phyloP scores from a whole-genome alignment of 371 early-diverging fungal species.

The Dichotomocladium elegans region DNA sequence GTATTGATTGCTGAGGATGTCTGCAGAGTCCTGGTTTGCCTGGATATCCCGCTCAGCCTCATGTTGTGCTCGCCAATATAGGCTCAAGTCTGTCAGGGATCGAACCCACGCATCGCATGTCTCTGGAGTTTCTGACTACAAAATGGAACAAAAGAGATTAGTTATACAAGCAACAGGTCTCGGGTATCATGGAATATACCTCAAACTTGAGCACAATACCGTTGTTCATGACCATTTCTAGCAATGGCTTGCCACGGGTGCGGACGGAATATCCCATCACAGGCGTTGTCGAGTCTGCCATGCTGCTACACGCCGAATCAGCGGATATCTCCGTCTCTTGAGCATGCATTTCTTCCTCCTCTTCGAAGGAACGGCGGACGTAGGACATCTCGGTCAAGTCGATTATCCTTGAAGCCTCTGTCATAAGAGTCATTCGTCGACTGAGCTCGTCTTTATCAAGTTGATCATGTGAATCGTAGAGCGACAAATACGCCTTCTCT shows the following conservation, averaged over 20 bases:
- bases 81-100: conserved; percentile 34
- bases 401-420: conserved; percentile 44
- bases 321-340: too few species aligned
- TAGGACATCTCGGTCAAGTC: conserved; percentile 48
- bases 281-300: not conserved
- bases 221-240: conserved; percentile 41
- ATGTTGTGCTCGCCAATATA: conserved; percentile 51
- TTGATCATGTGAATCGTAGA: conserved; percentile 7
- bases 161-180: not conserved
- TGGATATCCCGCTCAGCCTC: conserved; percentile 42
- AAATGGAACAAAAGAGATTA: conserved; percentile 3
- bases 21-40: conserved; percentile 12
- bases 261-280: too few species aligned
- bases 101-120: conserved; percentile 52
- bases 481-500: conserved; percentile 6
- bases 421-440: conserved; percentile 45
- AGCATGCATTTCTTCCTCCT: not conserved
- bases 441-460: conserved; percentile 21
- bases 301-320: too few species aligned
- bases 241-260: conserved; percentile 9
- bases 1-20: conserved; percentile 20
- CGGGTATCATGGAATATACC: conserved; percentile 7
- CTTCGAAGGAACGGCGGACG: conserved; percentile 23
- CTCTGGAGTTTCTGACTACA: conserved; percentile 39
- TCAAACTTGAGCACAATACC: conserved; percentile 30